Evolutionary conservation across 768 basidiomycete genomes (phyloP), one percentile per base, ranked within the genome.

Genomic region (Tricholoma furcatifolium): DNA sequence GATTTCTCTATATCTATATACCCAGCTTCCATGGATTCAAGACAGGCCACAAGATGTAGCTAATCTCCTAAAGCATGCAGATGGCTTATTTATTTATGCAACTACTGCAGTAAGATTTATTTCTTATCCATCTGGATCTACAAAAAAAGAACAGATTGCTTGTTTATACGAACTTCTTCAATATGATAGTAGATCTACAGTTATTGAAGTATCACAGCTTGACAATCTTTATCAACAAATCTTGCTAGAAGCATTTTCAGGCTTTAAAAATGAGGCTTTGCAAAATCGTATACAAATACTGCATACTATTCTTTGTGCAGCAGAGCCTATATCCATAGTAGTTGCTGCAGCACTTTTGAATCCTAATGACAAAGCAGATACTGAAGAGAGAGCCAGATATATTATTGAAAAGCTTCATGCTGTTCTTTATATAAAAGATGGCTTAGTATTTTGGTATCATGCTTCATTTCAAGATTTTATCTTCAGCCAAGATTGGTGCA

Each of bases 391-490:
- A 44, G 57, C 50, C 15, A 42, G n/a, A 12, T 11, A 47, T 23
- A 42, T 64, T 42, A 30, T 62, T 15, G 11, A 27, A 9, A 39
- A 44, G 4, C 60, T 61, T 18, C 51, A 62, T 46, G 54, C 63
- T 17, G 60, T 64, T 12, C 61, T 66, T 15, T 63, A 64, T 10
- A 43, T 27, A 6, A 50, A 60, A 57, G 43, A 60, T 10, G 23
- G 36, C 6, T 47, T 17, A 1, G 48, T 64, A 11, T 53, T 58
- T 30, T 66, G 51, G 53, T 62, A 62, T 43, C 61, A 66, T 45
- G 51, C 60, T n/a, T 64, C 61, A 6, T 63, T 61, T 35, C 53
- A 53, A 11, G 61, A 66, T 32, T 64, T 64, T 38, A 51, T 65
- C 12, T 61, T 58, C 36, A 27, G 46, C 48, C 41, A 52, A 10